Base-by-base conservation (phyloP, 768 basidiomycete species). In the Pisolithus marmoratus region DNA sequence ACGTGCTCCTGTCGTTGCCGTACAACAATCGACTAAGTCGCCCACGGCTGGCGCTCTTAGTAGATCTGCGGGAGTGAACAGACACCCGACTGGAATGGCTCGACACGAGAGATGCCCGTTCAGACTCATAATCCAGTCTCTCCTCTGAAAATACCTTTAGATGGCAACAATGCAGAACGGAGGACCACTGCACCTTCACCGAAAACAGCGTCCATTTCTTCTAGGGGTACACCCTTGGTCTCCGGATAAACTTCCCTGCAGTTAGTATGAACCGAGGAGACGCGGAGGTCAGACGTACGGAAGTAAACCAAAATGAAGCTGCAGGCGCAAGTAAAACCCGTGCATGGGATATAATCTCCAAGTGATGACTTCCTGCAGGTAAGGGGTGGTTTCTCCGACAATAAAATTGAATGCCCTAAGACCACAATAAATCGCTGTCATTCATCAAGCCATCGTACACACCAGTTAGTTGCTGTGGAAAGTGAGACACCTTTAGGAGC, bases 331-430 rank as follows among this genome's bases (percentile, higher is more conserved):
- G 69, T 92, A 94, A 71, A 92, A 92, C 22, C 86, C 91, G 60
- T 95, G 93, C 92, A 97, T 94, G 0, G 91, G 90, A 71, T 97
- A 96, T 50, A 97, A 66, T 44, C 89, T 78, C 94, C 94, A 98
- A 38, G 78, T 79, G 58, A 97, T 95, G 20, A 79, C 68, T 53
- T 94, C 91, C 69, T 95, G 92, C 37, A 96, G 72, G 49, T 83
- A 79, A 1, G 94, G 94, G 0, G 94, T 97, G 26, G 82, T 75
- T 65, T 89, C 87, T 29, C 94, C 94, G 38, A 97, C 90, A 52
- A 93, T 68, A 69, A 86, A 95, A 68, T 94, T 94, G 75, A 90
- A 90, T n/a, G 77, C 76, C 83, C 81, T 68, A 2, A 9, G 24
- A 34, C 14, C 22, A 45, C 34, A 43, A 15, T 68, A 31, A 63